Evolutionary conservation across 2,329 filamentous ascomycete genomes (phyloP).

Genomic region (Fusarium verrucosum): DNA sequence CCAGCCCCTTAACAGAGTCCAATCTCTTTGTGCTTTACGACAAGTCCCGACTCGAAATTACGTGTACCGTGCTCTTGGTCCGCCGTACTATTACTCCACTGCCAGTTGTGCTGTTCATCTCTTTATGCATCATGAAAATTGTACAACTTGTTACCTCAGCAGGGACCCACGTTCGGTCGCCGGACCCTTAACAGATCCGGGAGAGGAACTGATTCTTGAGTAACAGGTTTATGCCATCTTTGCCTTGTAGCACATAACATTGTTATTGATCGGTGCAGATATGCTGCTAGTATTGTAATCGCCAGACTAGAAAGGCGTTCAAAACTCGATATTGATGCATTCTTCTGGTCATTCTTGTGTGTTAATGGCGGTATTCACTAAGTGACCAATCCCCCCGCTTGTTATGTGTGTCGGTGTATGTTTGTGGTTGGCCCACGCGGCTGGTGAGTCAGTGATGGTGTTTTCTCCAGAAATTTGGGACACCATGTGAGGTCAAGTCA

Average conservation of each 20-base stretch:
- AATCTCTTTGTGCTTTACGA: conserved; percentile 39
- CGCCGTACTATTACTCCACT: conserved; percentile 26
- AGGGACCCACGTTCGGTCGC: conserved; percentile 7
- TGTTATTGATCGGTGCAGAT: not conserved
- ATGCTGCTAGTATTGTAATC: not conserved
- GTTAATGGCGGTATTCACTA: not conserved
- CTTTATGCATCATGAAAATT: conserved; percentile 13
- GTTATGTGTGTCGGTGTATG: not conserved
- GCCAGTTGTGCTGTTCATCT: conserved; percentile 17
- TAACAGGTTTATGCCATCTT: conserved; percentile 14
- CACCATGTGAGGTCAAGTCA: not conserved
- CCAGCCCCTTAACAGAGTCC: conserved; percentile 41
- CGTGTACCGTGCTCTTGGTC: conserved; percentile 36
- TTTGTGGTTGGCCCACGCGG: conserved; percentile 2
- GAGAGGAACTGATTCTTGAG: conserved; percentile 4
- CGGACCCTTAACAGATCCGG: conserved; percentile 28
- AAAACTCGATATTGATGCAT: not conserved
- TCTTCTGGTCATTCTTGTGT: not conserved
- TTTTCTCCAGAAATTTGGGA: not conserved
- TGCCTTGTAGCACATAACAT: not conserved
- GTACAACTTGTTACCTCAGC: conserved; percentile 39
- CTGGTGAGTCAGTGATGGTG: conserved; percentile 9
- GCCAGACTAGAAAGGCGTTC: not conserved
- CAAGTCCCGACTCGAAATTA: conserved; percentile 23
- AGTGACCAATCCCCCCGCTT: conserved; percentile 6